phyloP scores from a whole-genome alignment of 805 yeast species.

The Myxozyma neotropica region DNA sequence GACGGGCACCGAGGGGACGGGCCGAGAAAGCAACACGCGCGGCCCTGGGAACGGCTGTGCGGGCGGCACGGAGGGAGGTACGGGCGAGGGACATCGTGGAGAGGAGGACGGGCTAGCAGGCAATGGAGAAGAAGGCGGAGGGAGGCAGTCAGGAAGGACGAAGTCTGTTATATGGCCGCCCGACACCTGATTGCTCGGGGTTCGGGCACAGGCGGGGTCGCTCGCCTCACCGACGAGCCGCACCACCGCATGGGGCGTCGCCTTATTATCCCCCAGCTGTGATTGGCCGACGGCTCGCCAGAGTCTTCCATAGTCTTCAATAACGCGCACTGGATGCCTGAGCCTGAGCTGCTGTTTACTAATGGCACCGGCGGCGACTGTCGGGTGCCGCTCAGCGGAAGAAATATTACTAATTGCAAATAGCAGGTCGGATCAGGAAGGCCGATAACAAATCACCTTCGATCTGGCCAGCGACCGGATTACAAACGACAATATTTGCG shows the following conservation, averaged over 20 bases:
- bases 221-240: conserved; percentile 6
- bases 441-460: no score
- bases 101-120: background rate
- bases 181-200: background rate
- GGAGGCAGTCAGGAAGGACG: background rate
- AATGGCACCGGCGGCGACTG: no score
- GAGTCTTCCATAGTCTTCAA: background rate
- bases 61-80: conserved; percentile 15
- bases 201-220: conserved; percentile 9
- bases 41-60: conserved; percentile 5
- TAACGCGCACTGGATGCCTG: background rate
- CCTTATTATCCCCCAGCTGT: background rate
- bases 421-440: no score
- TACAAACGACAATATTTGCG: no score
- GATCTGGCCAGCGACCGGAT: no score
- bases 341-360: no score
- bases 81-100: conserved; percentile 7
- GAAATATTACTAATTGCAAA: no score
- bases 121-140: background rate
- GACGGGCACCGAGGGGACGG: conserved; percentile 5
- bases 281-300: background rate
- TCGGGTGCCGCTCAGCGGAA: no score
- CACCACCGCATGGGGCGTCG: conserved; percentile 7
- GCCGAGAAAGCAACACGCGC: conserved; percentile 17
- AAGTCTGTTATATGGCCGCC: background rate